Evolutionary conservation across 108 stramenopile genomes (phyloP), one percentile per base, ranked within the genome.

Genomic region (Hondaea fermentalgiana): DNA sequence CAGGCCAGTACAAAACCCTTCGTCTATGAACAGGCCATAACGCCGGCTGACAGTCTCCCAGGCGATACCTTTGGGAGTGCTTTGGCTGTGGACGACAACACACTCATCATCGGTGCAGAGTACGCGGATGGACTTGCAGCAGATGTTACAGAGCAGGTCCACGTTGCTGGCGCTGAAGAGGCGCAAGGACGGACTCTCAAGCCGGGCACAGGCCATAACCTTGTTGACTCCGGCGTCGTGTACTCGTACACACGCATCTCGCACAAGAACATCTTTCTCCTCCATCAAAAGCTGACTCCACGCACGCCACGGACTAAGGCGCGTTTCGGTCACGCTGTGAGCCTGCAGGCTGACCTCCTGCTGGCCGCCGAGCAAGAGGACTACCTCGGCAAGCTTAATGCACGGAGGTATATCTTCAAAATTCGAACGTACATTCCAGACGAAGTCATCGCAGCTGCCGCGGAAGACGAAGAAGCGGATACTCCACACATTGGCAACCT

Each of bases 251-350:
- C 76, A 23, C 76, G 76, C 49, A 23, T 25, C 19, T 53, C 76
- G 25, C 25, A 53, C 51, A 23, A 23, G 49, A 83, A 83, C 28
- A 53, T 53, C 76, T 83, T 25, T 3, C 12, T 21, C n/a, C 4
- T 83, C 0, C 76, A 53, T 16, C 76, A 83, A 53, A 47, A 53
- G 49, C n/a, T 83, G 12, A n/a, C n/a, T 23, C 76, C 76, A 12
- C 76, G 76, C 10, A 35, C 76, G 6, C 76, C 76, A 25, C 76
- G 76, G 3, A 6, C 87, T 3, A 43, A 43, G 17, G 87, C 44
- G 35, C 87, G 29, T 5, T 88, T 88, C 23, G 87, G 87, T 3
- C 58, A 59, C 60, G 87, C 59, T 5, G 87, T 88, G 87, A 45
- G 43, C 6, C 5, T 60, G 5, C 59, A 35, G 42, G 21, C 19